Evolutionary conservation across 2,329 filamentous ascomycete species (phyloP).

Genomic region (Emergomyces africanus): DNA sequence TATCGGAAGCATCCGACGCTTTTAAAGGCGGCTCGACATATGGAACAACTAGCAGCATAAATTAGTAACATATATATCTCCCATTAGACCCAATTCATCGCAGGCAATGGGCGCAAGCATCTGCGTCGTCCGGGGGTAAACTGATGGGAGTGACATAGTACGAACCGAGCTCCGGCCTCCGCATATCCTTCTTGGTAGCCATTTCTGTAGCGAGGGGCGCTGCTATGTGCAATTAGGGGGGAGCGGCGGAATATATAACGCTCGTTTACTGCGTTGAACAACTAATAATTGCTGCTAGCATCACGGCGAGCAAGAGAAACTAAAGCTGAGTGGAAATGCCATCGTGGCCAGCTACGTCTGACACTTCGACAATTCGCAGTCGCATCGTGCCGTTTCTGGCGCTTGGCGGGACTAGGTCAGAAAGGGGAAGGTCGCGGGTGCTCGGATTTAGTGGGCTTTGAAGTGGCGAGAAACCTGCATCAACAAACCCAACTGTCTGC

Average conservation of each 20-base stretch:
- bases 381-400: not conserved
- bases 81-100: not conserved
- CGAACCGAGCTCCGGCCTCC: constrained; percentile 59
- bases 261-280: not conserved
- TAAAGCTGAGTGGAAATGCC: too few species aligned
- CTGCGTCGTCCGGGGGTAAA: not conserved
- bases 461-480: too few species aligned
- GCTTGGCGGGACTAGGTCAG: not conserved
- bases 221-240: too few species aligned
- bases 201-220: too few species aligned
- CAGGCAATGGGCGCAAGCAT: not conserved
- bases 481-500: too few species aligned
- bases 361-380: not conserved
- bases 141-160: constrained; percentile 3
- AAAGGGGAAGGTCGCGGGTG: not conserved
- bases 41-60: constrained; percentile 56
- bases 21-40: constrained; percentile 65
- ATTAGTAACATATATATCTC: not conserved
- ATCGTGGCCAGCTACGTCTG: not conserved
- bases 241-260: not conserved
- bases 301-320: not conserved
- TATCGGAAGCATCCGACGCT: constrained; percentile 49
- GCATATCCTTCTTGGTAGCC: constrained; percentile 64
- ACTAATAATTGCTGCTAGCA: not conserved
- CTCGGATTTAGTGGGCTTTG: not conserved